Conservation (phyloP, 2,329 filamentous ascomycete species). For the Claviceps sp. region DNA sequence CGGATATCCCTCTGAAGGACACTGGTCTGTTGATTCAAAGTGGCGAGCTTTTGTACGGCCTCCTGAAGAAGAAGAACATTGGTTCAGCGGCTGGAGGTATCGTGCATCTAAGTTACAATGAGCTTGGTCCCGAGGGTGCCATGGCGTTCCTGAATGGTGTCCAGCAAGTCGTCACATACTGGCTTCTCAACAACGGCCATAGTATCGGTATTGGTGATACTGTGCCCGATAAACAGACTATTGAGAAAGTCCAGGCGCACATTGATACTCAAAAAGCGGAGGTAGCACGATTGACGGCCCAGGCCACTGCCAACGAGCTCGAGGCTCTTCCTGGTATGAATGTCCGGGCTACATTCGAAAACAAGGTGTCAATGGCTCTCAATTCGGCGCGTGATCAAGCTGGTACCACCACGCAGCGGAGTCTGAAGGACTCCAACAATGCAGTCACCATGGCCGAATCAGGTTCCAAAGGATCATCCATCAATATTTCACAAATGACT, state of each 20-base stretch:
- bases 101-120: slow-evolving; percentile 92
- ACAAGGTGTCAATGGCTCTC: slow-evolving; percentile 84
- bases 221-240: slow-evolving; percentile 77
- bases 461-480: slow-evolving; percentile 95
- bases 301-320: slow-evolving; percentile 73
- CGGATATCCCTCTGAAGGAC: slow-evolving; percentile 54
- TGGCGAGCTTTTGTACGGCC: slow-evolving; percentile 79
- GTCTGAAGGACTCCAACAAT: slow-evolving; percentile 91
- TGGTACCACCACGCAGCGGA: slow-evolving; percentile 81
- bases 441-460: slow-evolving; percentile 92
- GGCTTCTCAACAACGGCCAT: slow-evolving; percentile 91
- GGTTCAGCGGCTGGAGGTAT: slow-evolving; percentile 85
- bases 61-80: slow-evolving; percentile 86
- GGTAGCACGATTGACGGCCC: slow-evolving; percentile 60
- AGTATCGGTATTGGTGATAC: slow-evolving; percentile 98
- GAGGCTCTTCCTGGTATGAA: slow-evolving; percentile 98
- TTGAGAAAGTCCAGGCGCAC: slow-evolving; percentile 68
- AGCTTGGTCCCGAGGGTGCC: slow-evolving; percentile 71
- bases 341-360: slow-evolving; percentile 94
- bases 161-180: slow-evolving; percentile 91
- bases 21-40: slow-evolving; percentile 71
- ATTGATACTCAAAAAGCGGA: slow-evolving; percentile 72
- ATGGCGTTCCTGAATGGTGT: slow-evolving; percentile 94
- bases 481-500: slow-evolving; percentile 99
- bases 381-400: slow-evolving; percentile 95